phyloP scores from a whole-genome alignment of 2,329 filamentous ascomycete species.

The Alternaria consortialis region DNA sequence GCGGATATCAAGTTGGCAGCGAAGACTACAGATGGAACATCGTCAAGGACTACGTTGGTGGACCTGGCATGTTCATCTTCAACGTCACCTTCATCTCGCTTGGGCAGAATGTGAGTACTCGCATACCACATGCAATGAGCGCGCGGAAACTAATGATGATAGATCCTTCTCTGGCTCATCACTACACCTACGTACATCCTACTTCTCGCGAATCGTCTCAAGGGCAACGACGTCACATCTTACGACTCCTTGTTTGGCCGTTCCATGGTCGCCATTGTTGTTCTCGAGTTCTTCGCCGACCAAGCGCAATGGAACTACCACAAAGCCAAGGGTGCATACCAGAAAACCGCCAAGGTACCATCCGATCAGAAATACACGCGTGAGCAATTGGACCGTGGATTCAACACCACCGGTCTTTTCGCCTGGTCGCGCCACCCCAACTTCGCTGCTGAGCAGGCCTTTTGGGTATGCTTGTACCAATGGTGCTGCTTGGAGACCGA shows the following conservation, averaged over 20 bases:
- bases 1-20: slow-evolving; percentile 85
- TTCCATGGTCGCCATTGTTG: slow-evolving; percentile 64
- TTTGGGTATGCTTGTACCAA: slow-evolving; percentile 89
- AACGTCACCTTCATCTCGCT: slow-evolving; percentile 91
- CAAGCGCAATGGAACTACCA: slow-evolving; percentile 95
- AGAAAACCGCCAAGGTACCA: slow-evolving; percentile 75
- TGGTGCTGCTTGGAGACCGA: slow-evolving; percentile 83
- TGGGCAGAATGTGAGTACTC: slow-evolving; percentile 66
- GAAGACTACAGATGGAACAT: slow-evolving; percentile 96
- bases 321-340: slow-evolving; percentile 78
- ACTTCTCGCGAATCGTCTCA: slow-evolving; percentile 73
- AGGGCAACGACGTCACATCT: slow-evolving; percentile 57
- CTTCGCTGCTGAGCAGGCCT: slow-evolving; percentile 87
- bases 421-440: slow-evolving; percentile 92
- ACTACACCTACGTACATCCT: slow-evolving; percentile 86
- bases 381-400: slow-evolving; percentile 87
- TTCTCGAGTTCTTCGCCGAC: slow-evolving; percentile 83
- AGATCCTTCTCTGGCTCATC: slow-evolving; percentile 80
- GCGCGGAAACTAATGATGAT: slow-evolving; percentile 8
- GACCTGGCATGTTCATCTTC: slow-evolving; percentile 78
- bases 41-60: slow-evolving; percentile 71
- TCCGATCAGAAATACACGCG: slow-evolving; percentile 68
- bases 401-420: slow-evolving; percentile 85
- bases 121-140: not conserved
- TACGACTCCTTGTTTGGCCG: slow-evolving; percentile 68